Conservation (phyloP, 208 protist genomes). For the Crithidia brevicula region DNA sequence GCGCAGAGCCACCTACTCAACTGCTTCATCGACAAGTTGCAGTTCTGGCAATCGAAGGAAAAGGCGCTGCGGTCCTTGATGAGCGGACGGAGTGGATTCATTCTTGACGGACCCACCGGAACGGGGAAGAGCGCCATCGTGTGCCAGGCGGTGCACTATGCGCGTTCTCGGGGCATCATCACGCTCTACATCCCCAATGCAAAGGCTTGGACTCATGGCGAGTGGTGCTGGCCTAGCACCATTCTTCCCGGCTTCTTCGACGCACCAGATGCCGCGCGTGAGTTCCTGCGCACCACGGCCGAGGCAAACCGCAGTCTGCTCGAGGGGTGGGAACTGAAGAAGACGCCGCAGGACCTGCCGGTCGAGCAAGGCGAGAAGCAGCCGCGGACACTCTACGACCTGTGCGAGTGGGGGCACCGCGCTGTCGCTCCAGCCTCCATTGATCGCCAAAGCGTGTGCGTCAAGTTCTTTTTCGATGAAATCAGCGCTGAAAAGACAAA, state of each 20-base stretch:
- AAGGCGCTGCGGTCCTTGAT: conserved; percentile 62
- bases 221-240: conserved; percentile 92
- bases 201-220: conserved; percentile 88
- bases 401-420: conserved; percentile 86
- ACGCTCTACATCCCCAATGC: conserved; percentile 90
- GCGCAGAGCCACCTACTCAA: conserved; percentile 91
- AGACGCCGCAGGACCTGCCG: conserved; percentile 84
- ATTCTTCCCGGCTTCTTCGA: conserved; percentile 93
- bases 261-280: conserved; percentile 81
- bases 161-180: conserved; percentile 66
- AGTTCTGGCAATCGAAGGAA: conserved; percentile 79
- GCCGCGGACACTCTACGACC: conserved; percentile 73
- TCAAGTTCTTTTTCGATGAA: conserved; percentile 93
- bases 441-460: conserved; percentile 86
- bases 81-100: conserved; percentile 75
- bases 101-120: conserved; percentile 87
- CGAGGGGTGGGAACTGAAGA: conserved; percentile 65
- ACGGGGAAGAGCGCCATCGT: conserved; percentile 91
- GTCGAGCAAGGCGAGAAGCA: conserved; percentile 78
- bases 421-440: conserved; percentile 83
- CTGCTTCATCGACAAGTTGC: conserved; percentile 87
- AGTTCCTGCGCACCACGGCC: conserved; percentile 85
- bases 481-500: conserved; percentile 79
- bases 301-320: conserved; percentile 63
- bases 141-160: conserved; percentile 89